These are phyloP conservation scores for Fusarium bactridioides DNA, from an alignment of 2,329 filamentous ascomycete genomes.

Conservation along the genomic window DNA sequence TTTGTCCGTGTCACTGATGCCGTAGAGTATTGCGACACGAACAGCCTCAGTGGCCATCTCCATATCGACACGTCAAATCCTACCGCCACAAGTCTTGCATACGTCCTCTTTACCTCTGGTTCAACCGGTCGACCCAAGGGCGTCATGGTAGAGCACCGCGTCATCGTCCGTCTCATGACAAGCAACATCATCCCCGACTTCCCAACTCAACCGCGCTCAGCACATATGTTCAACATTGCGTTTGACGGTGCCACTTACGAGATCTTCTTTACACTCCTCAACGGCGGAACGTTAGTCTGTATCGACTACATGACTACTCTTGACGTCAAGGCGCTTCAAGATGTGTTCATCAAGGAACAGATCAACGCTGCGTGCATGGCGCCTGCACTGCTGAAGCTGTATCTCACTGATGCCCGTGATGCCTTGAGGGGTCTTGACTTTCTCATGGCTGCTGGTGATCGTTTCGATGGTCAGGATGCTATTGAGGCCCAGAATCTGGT, in stretches of 20 bases:
- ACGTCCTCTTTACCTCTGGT: conserved; percentile 60
- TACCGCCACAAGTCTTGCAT: conserved; percentile 13
- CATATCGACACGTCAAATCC: not conserved
- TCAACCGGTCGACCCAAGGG: conserved; percentile 61
- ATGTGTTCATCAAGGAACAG: not conserved
- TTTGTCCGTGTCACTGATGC: not conserved
- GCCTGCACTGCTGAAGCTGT: conserved; percentile 26
- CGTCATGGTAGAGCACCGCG: conserved; percentile 47
- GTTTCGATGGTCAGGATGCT: conserved; percentile 14
- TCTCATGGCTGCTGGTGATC: conserved; percentile 24
- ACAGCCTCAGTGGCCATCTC: not conserved
- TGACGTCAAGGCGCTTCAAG: conserved; percentile 7
- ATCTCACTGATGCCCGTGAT: not conserved
- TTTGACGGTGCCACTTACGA: conserved; percentile 34
- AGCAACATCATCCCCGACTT: conserved; percentile 1
- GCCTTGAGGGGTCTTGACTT: conserved; percentile 5
- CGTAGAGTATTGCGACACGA: not conserved
- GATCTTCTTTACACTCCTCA: conserved; percentile 29
- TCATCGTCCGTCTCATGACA: conserved; percentile 18
- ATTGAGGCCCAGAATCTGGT: not conserved
- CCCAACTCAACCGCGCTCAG: not conserved
- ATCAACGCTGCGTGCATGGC: conserved; percentile 9
- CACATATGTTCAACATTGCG: conserved; percentile 30
- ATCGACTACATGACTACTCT: conserved; percentile 25
- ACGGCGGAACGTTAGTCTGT: conserved; percentile 31